Evolutionary conservation across 2,329 filamentous ascomycete genomes (phyloP), one percentile per base, ranked within the genome.

Genomic region (Arthrobotrys megalospora): DNA sequence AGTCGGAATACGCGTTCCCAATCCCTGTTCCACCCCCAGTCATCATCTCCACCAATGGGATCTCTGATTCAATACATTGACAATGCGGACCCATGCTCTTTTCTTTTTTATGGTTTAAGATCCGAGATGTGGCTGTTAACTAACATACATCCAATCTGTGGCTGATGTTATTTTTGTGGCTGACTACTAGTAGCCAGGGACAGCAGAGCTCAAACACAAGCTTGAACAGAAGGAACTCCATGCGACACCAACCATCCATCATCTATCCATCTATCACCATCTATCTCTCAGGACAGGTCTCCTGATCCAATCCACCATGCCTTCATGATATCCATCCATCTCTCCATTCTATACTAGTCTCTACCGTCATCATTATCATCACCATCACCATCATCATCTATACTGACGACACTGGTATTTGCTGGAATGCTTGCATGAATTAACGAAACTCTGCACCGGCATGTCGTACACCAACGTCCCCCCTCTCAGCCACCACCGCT

Each of bases 401-500:
- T 28, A 28, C 24, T 2, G 5, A 28, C 24, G 2, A 28, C 5
- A 28, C 24, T 5, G 5, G 5, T 28, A 28, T 28, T 5, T 28
- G 24, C 24, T 28, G 24, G 24, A 28, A 28, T 28, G 24, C 24
- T 28, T 5, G 24, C 24, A 28, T 5, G 24, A 28, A 28, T 2
- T 28, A 28, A 28, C 24, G 24, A 28, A 28, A 2, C 24, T 28
- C n/a, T n/a, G n/a, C n/a, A n/a, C n/a, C n/a, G 24, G 24, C 24
- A 41, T 41, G 12, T 41, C 36, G 47, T 24, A 75, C 58, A 60
- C 66, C 7, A 67, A 77, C 58, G 67, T 80, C 47, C 80, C 80
- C 77, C 19, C 80, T 90, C 79, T 69, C 73, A 6, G 69, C 69
- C 45, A 53, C 70, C 32, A 68, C 52, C 34, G 75, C 43, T 43